These are phyloP conservation scores for Entomophthora muscae DNA, from an alignment of 371 early-diverging fungal genomes.

Conservation along the genomic window DNA sequence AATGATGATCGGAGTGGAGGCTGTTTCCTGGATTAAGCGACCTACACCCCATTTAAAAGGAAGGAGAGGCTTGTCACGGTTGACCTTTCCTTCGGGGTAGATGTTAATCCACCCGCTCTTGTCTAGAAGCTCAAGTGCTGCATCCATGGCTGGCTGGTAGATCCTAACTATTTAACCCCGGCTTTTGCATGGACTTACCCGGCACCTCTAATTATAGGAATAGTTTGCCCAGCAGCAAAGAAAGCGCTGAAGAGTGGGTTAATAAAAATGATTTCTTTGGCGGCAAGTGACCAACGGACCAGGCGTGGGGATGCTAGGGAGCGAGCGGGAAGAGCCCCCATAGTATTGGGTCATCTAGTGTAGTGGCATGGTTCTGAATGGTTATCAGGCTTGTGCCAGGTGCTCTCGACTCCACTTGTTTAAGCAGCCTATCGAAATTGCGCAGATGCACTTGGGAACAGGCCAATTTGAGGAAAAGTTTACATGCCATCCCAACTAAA, in stretches of 20 bases:
- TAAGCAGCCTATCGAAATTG: neutral
- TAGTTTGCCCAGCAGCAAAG: slow-evolving; percentile 58
- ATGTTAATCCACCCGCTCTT: slow-evolving; percentile 58
- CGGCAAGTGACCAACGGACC: slow-evolving; percentile 71
- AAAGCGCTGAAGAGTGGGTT: slow-evolving; percentile 37
- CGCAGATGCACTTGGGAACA: neutral
- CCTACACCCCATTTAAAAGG: slow-evolving; percentile 81
- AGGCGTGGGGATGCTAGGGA: slow-evolving; percentile 14
- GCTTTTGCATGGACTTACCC: slow-evolving; percentile 16
- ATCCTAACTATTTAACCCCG: slow-evolving; percentile 15
- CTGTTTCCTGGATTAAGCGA: slow-evolving; percentile 58
- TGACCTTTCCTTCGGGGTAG: slow-evolving; percentile 67
- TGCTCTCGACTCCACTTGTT: neutral
- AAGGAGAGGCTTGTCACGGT: slow-evolving; percentile 38
- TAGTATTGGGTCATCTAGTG: slow-evolving; percentile 59
- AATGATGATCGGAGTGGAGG: slow-evolving; percentile 34
- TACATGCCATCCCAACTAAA: neutral
- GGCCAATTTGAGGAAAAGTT: neutral
- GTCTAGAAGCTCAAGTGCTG: slow-evolving; percentile 37
- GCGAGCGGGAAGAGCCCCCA: slow-evolving; percentile 52
- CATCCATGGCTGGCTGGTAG: slow-evolving; percentile 67
- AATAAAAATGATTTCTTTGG: slow-evolving; percentile 67
- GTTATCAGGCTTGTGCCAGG: neutral
- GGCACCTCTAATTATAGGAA: slow-evolving; percentile 66
- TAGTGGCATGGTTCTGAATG: neutral